Percentiles rank a stretch among this genome's conserved stretches.
Conservation (phyloP, 78 protist species). For the Emiliania huxleyi region DNA sequence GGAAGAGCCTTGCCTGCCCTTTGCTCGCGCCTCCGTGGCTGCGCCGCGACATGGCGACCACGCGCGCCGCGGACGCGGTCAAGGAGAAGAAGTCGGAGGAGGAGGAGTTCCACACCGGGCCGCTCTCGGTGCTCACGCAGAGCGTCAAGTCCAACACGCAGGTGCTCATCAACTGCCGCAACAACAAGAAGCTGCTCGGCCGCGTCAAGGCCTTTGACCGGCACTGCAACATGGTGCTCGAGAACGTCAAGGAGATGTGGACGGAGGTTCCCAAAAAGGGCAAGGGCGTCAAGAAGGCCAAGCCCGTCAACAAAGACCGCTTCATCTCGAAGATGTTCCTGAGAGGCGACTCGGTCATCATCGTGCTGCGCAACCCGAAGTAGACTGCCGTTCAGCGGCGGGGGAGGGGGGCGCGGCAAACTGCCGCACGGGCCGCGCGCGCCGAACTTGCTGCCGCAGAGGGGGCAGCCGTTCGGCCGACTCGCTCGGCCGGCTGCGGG, state of each 20-base stretch:
- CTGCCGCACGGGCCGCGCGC: too few relatives aligned
- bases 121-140: slow-evolving; percentile 89
- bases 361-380: slow-evolving; percentile 90
- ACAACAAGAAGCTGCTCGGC: slow-evolving; percentile 94
- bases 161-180: slow-evolving; percentile 93
- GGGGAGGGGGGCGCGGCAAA: too few relatives aligned
- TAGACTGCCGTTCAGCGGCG: too few relatives aligned
- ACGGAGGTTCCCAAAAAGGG: slow-evolving; percentile 83
- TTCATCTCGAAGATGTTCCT: slow-evolving; percentile 96
- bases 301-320: slow-evolving; percentile 82
- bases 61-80: not conserved
- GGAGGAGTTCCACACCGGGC: slow-evolving; percentile 89
- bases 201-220: slow-evolving; percentile 98
- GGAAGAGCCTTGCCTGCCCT: too few relatives aligned
- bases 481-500: too few relatives aligned
- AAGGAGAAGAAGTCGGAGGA: slow-evolving; percentile 50
- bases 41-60: too few relatives aligned
- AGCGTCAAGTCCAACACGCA: slow-evolving; percentile 73
- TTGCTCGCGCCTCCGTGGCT: too few relatives aligned
- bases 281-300: slow-evolving; percentile 79
- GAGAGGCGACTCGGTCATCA: slow-evolving; percentile 97
- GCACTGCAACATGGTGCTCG: slow-evolving; percentile 98
- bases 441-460: too few relatives aligned
- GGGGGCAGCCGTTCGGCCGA: too few relatives aligned
- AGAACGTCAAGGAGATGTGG: slow-evolving; percentile 96